Evolutionary conservation across 352 stramenopile genomes (phyloP), one percentile per base, ranked within the genome.

Genomic region (Phytophthora meadii): DNA sequence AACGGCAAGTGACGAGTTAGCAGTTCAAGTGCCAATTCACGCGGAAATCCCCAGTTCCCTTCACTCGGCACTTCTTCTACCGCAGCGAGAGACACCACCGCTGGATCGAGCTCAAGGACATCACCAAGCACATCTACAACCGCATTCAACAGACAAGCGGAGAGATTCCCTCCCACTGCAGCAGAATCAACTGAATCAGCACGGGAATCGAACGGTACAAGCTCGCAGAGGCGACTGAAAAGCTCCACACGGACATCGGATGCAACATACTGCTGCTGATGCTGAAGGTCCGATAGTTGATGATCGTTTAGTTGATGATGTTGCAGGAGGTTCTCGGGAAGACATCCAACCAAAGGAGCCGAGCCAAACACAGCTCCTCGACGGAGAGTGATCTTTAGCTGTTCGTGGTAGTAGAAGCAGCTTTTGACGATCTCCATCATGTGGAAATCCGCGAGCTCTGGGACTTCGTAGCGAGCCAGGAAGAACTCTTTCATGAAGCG

Each of bases 361-460:
- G 67, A 39, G n/a, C 22, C 37, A 36, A 71, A 65, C 19, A 58
- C 41, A 5, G 59, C 47, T 22, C 47, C 47, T 58, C 54, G 46
- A 19, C 42, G 65, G 34, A 61, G 52, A 40, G n/a, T 17, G 32
- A 53, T 42, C 10, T 69, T 63, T 22, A 74, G 70, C n/a, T 72
- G 62, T 44, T 82, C 79, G 51, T 85, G 72, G 68, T 86, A 82
- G 37, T 76, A 87, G 6, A 88, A 54, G 11, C 68, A 72, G 39
- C 79, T 89, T 46, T 89, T 89, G 50, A 89, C 74, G 37, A 89
- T 40, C 67, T 92, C 81, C 65, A 92, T 79, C 70, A 92, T 73
- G 68, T 87, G 84, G 40, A 76, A 88, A 55, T 92, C 84, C 5
- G 81, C 79, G 12, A 92, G 77, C 5, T 71, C 54, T n/a, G 73